Base-by-base conservation (phyloP, 495 filamentous ascomycete genomes). In the Halenospora varia region DNA sequence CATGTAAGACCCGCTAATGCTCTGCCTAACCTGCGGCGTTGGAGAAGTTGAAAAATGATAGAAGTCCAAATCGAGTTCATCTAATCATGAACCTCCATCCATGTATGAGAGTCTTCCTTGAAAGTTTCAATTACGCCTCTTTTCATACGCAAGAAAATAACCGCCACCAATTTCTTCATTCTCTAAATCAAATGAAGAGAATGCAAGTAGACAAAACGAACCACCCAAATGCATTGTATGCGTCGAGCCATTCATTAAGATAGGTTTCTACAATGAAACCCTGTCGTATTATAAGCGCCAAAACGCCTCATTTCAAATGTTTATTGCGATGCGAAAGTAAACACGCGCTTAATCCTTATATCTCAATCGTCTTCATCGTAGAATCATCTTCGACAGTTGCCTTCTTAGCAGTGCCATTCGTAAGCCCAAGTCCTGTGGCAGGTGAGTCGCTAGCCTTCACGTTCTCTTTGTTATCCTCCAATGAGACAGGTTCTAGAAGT, bases 331-430 rank as follows among this genome's bases (percentile, higher is more conserved):
- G 41, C 19, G 25, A 64, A 58, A 47, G 23, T 40, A 53, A 56
- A 57, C 53, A 57, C 18, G 26, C 10, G 25, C 20, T 24, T 24
- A 53, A 48, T 39, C n/a, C 24, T 64, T 53, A 83, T 54, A 83
- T 83, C 68, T 83, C 79, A 62, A 83, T 82, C 41, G 76, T 79
- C 68, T 82, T 83, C 79, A 83, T 81, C 20, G 70, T 68, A 48
- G 72, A 47, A 25, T 68, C 76, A 56, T 77, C 77, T 10, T 74
- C 59, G 11, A 68, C 65, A 19, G 70, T 70, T 10, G 58, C 64
- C 55, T 69, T 64, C 67, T 75, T 76, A 24, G 57, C 22, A 18
- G 39, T 54, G 13, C 62, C 60, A 24, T 69, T 71, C 23, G 58
- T 51, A 0, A 62, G 25, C 15, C 61, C 52, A 2, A 56, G 15